Base-by-base conservation (phyloP, 176 grass and related monocot species). In the Phragmites australis region DNA sequence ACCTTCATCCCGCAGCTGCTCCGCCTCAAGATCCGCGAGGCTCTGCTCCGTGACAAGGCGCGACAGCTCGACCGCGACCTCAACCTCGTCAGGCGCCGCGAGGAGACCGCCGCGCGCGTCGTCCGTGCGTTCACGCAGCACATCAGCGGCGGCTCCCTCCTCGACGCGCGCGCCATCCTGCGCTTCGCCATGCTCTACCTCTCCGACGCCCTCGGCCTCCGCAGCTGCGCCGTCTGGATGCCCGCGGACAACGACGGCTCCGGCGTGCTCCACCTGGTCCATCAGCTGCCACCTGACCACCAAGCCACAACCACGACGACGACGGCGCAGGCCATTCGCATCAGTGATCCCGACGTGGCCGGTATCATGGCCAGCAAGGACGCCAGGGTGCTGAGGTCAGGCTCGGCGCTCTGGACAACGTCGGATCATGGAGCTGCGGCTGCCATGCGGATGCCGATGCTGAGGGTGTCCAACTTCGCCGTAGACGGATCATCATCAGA, bases 61-160 rank as follows among this genome's bases (percentile, higher is more conserved):
- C 72, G 70, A 50, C 80, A 81, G 22, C 84, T 94, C 27, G 75
- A 84, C 71, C 79, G 80, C 32, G 92, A 94, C 61, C 80, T 94
- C 18, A 89, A 71, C 17, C 17, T 83, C 34, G 86, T 89, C 76
- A 61, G 86, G 8, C 84, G 75, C 17, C 92, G 86, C 70, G 76
- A 91, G 71, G 92, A 87, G 14, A 78, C 92, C 43, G 84, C 84
- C 39, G 87, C 85, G 85, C 89, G 90, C 43, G 86, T 91, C 50
- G 70, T 70, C 53, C 69, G 91, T 49, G 89, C 85, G 54, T 84
- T 97, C 42, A 84, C 84, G 6, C 70, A 56, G 25, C 82, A 83
- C 71, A 83, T 89, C 56, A 70, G 89, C 6, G 85, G 34, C 29
- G 7, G 18, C 9, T 10, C 43, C 0, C 8, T 21, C 76, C n/a